Evolutionary conservation across 257 asterid species (phyloP).

Genomic region (Solanum etuberosum): DNA sequence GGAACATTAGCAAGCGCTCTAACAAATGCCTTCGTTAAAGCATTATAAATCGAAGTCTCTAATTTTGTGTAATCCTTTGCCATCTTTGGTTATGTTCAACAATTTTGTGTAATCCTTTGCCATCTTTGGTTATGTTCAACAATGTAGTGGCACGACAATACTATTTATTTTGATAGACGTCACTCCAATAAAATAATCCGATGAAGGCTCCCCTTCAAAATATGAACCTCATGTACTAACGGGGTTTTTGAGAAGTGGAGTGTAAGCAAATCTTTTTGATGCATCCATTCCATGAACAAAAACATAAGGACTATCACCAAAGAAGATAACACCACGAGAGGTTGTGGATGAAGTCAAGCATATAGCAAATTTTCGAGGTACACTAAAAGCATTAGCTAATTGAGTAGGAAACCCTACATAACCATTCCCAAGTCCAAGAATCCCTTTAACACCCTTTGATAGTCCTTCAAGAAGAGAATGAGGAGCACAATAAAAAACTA

Average conservation of each 20-base stretch:
- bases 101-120: not conserved
- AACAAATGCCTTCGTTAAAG: slow-evolving; percentile 13
- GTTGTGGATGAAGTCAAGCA: slow-evolving; percentile 23
- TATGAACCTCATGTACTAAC: slow-evolving; percentile 9
- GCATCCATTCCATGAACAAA: not conserved
- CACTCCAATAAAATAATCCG: slow-evolving; percentile 32
- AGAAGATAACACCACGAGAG: slow-evolving; percentile 9
- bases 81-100: not conserved
- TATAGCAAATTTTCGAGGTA: slow-evolving; percentile 22
- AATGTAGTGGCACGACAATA: not conserved
- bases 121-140: not conserved
- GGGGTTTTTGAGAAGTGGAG: slow-evolving; percentile 29
- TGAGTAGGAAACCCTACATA: slow-evolving; percentile 18
- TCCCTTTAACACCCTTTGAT: slow-evolving; percentile 14
- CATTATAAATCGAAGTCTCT: not conserved
- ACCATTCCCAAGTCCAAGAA: slow-evolving; percentile 37
- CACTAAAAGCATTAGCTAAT: slow-evolving; percentile 9
- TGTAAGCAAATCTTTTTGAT: not conserved
- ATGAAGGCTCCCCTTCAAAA: slow-evolving; percentile 12
- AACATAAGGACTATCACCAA: not conserved
- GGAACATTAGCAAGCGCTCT: slow-evolving; percentile 25
- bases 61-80: not conserved
- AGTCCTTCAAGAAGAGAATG: not conserved
- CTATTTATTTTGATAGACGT: not conserved
- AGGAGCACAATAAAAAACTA: not conserved